Conservation (phyloP, 169 alveolate genomes). For the Cytauxzoon felis region DNA sequence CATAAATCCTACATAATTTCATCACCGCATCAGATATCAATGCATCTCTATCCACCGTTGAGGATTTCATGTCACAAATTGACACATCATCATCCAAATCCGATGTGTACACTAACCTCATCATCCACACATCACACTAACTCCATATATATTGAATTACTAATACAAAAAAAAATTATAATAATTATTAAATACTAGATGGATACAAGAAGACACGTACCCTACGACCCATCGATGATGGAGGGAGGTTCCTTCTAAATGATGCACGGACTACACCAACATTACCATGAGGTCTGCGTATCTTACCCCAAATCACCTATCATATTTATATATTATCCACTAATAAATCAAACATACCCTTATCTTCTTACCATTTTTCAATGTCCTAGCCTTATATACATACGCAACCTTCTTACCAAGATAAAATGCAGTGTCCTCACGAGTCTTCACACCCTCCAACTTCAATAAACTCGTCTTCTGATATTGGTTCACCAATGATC, state of each 20-base stretch:
- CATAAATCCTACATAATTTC: neutral
- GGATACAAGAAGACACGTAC: slow-evolving; percentile 96
- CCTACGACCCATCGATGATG: slow-evolving; percentile 92
- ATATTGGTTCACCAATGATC: slow-evolving; percentile 91
- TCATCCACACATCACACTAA: too few species aligned
- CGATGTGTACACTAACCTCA: too few species aligned
- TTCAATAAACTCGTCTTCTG: slow-evolving; percentile 92
- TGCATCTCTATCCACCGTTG: too few species aligned
- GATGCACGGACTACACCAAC: slow-evolving; percentile 96
- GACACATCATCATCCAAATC: neutral
- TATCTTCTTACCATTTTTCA: slow-evolving; percentile 87
- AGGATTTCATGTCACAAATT: too few species aligned
- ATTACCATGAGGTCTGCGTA: slow-evolving; percentile 95
- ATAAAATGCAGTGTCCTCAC: slow-evolving; percentile 92
- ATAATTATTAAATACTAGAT: slow-evolving; percentile 76
- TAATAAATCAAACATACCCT: slow-evolving; percentile 71
- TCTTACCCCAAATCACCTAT: slow-evolving; percentile 94
- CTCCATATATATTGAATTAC: neutral
- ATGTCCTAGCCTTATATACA: slow-evolving; percentile 92
- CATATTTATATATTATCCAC: neutral
- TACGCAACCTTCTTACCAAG: slow-evolving; percentile 97
- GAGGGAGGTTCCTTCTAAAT: slow-evolving; percentile 94
- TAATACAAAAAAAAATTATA: neutral
- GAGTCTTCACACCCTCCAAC: slow-evolving; percentile 93
- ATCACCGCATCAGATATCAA: too few species aligned